Conservation (phyloP, 2,329 filamentous ascomycete species). For the Bimuria novae-zelandiae region DNA sequence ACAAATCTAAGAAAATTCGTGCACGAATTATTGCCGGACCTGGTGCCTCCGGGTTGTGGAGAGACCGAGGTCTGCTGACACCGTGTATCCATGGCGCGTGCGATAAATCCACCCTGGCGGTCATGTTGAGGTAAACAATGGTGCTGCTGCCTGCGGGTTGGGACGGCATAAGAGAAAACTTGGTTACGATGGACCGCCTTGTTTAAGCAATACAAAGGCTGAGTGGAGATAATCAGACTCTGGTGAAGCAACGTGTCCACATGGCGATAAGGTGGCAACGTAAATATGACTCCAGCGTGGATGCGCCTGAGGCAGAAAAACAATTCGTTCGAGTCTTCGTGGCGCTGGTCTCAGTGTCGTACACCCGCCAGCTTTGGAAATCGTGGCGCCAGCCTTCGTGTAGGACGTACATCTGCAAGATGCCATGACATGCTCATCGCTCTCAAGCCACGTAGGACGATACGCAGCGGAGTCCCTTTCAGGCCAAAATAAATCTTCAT, state of each 20-base stretch:
- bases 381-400: background rate
- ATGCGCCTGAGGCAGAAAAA: background rate
- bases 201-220: too few species aligned
- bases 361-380: too few species aligned
- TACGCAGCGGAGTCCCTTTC: background rate
- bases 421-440: background rate
- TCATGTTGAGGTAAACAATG: conserved; percentile 1
- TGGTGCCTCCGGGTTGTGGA: too few species aligned
- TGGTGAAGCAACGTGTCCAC: too few species aligned
- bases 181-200: too few species aligned
- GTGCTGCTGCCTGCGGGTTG: conserved; percentile 6
- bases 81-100: conserved; percentile 25
- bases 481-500: too few species aligned
- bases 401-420: background rate
- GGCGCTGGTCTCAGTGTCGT: background rate
- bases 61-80: conserved; percentile 28
- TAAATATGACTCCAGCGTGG: too few species aligned
- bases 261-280: too few species aligned
- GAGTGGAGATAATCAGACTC: background rate
- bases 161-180: too few species aligned
- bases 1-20: too few species aligned
- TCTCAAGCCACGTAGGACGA: background rate
- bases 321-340: background rate
- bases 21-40: too few species aligned
- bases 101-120: background rate